Conservation (phyloP, 305 asterid genomes). For the Solanum hybrid region DNA sequence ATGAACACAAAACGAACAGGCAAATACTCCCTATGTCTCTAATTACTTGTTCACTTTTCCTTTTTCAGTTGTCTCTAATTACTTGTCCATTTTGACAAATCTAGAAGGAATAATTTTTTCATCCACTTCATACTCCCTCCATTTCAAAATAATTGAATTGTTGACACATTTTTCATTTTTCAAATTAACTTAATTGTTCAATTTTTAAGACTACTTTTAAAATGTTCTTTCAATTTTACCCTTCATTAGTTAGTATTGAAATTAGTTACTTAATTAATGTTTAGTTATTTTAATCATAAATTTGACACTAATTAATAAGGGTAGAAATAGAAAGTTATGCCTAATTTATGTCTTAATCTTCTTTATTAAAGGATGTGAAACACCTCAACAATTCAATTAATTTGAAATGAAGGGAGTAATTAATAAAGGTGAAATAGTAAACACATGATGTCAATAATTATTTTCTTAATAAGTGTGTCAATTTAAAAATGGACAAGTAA, state of each 20-base stretch:
- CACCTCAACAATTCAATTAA: not conserved
- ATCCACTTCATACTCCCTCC: not conserved
- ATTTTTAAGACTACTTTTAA: too few relatives aligned
- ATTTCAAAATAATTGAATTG: too few relatives aligned
- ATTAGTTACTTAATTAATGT: too few relatives aligned
- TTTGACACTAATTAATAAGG: not conserved
- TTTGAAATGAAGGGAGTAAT: too few relatives aligned
- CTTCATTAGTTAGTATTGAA: not conserved
- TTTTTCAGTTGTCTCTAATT: too few relatives aligned
- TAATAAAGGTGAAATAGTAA: too few relatives aligned
- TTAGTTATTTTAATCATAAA: not conserved
- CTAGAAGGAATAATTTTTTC: too few relatives aligned
- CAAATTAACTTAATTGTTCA: not conserved
- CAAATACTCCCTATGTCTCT: not conserved
- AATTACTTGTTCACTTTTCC: fast-evolving
- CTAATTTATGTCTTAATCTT: not conserved
- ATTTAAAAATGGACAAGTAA: too few relatives aligned
- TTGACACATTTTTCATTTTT: too few relatives aligned
- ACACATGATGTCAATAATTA: too few relatives aligned
- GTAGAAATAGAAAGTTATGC: not conserved
- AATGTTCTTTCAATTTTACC: not conserved
- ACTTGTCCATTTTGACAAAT: too few relatives aligned
- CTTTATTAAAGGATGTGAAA: not conserved
- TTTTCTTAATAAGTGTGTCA: too few relatives aligned
- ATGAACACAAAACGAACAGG: not conserved